phyloP scores from a whole-genome alignment of 345 rosid species.

The Microthlaspi erraticum region DNA sequence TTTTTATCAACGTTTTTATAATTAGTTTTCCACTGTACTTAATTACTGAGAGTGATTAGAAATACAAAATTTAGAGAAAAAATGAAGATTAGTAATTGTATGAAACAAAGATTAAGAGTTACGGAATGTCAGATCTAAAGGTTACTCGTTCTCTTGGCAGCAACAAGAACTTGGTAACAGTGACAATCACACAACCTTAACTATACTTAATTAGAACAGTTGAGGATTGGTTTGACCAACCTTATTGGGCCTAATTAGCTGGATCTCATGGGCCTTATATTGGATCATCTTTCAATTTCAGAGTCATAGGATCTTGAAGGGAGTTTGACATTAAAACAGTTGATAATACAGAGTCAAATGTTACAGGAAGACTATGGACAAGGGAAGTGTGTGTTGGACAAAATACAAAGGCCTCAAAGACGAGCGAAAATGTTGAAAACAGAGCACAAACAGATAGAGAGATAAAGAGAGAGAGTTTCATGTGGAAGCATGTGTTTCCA shows the following conservation, averaged over 20 bases:
- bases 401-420: conserved; percentile 37
- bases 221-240: background rate
- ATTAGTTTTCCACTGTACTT: background rate
- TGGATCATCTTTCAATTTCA: background rate
- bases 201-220: background rate
- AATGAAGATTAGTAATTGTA: background rate
- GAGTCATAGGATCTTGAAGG: background rate
- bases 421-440: conserved; percentile 34
- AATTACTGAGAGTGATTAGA: background rate
- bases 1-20: background rate
- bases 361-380: conserved; percentile 42
- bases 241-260: background rate
- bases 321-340: no score
- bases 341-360: conserved; percentile 39
- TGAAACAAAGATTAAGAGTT: conserved; percentile 50
- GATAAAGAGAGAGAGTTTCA: conserved; percentile 39
- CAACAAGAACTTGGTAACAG: conserved; percentile 28
- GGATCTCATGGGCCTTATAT: background rate
- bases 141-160: conserved; percentile 39
- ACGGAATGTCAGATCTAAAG: conserved; percentile 72
- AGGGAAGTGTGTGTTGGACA: conserved; percentile 17
- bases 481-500: conserved; percentile 70
- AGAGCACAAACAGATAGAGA: conserved; percentile 19
- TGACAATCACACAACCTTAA: background rate
- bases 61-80: conserved; percentile 25